These are phyloP conservation scores for Paramyrothecium roridum DNA, from an alignment of 2,329 filamentous ascomycete genomes.

Conservation along the genomic window DNA sequence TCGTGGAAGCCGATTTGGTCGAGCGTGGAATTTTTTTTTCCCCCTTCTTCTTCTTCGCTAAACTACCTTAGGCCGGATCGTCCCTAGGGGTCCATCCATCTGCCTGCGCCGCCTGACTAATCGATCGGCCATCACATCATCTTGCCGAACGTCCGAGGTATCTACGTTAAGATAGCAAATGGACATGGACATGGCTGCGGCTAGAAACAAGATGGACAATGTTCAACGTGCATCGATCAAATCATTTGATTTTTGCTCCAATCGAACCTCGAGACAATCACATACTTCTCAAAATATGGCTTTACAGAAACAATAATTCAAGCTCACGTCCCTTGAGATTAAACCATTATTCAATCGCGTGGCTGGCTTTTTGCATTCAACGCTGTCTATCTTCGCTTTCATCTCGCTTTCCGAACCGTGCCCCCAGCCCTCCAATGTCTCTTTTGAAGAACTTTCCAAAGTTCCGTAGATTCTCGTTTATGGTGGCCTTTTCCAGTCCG, in stretches of 20 bases:
- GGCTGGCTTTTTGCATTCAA: conserved; percentile 4
- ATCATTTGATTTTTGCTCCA: too few species aligned
- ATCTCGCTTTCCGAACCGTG: conserved; percentile 66
- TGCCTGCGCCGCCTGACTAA: not conserved
- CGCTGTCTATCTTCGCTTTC: conserved; percentile 30
- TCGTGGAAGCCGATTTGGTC: not conserved
- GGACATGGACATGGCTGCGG: too few species aligned
- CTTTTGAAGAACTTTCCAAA: conserved; percentile 95
- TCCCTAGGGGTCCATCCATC: not conserved
- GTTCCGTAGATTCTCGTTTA: conserved; percentile 93
- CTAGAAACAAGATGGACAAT: too few species aligned
- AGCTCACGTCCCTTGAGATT: too few species aligned
- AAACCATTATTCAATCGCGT: too few species aligned
- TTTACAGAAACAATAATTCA: too few species aligned
- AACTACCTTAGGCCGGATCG: not conserved
- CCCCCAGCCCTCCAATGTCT: conserved; percentile 75
- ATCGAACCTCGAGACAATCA: too few species aligned
- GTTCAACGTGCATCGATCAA: too few species aligned
- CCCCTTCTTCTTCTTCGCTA: not conserved
- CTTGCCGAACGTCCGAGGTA: not conserved
- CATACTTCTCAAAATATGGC: too few species aligned
- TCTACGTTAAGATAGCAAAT: too few species aligned
- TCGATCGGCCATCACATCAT: not conserved
- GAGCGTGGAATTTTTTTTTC: conserved; percentile 1
- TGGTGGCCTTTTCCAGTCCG: conserved; percentile 59